A percentile compares a stretch with the other conserved stretches of the same genome.
Evolutionary conservation across 2,329 filamentous ascomycete genomes (phyloP).

Genomic region (Aspergillus puulaauensis): DNA sequence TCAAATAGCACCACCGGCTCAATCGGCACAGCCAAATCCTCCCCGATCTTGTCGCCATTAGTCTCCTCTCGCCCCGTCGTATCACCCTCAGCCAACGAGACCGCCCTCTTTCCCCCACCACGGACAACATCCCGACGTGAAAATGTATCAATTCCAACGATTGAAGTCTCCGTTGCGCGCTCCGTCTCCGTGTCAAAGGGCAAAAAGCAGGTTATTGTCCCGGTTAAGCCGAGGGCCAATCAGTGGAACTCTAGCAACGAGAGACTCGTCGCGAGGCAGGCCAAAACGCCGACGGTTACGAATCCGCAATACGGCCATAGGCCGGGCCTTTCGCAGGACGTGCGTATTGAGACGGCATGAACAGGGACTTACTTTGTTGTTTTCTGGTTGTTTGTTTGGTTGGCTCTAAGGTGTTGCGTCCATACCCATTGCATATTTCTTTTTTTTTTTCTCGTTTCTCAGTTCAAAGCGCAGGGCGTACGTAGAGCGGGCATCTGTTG

Average conservation of each 20-base stretch:
- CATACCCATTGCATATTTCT: background rate
- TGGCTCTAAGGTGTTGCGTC: background rate
- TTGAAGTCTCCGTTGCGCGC: conserved; percentile 40
- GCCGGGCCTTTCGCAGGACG: conserved; percentile 32
- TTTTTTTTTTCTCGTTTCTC: background rate
- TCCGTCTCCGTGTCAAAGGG: conserved; percentile 39
- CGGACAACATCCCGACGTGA: conserved; percentile 19
- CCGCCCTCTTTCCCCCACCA: conserved; percentile 15
- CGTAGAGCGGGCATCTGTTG: background rate
- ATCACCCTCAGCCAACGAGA: background rate
- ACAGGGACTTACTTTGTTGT: background rate
- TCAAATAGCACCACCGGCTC: conserved; percentile 9
- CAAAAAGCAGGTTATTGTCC: conserved; percentile 38
- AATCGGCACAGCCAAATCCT: conserved; percentile 12
- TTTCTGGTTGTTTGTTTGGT: background rate
- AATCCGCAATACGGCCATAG: conserved; percentile 30
- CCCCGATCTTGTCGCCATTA: conserved; percentile 16
- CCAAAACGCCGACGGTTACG: conserved; percentile 28
- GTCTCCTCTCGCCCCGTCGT: background rate
- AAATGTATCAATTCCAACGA: conserved; percentile 13
- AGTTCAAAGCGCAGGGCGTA: background rate
- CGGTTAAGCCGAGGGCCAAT: conserved; percentile 27
- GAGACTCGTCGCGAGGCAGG: conserved; percentile 27
- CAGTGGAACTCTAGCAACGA: conserved; percentile 26
- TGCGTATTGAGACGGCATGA: conserved; percentile 30